Evolutionary conservation across 805 yeast species (phyloP), one percentile per base, ranked within the genome.

Genomic region (Yarrowia sp.): DNA sequence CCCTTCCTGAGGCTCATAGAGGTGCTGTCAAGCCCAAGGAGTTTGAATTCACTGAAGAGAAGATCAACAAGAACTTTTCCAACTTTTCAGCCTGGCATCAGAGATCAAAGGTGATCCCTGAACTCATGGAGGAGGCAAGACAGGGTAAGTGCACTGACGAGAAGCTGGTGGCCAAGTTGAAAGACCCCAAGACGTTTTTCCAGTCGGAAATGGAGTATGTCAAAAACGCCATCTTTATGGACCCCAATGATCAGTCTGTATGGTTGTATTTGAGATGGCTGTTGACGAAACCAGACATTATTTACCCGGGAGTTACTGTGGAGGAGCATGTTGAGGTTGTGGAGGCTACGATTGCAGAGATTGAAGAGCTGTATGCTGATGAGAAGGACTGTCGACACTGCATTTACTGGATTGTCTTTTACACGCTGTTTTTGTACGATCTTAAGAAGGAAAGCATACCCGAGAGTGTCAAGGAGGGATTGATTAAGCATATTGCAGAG

Each of bases 31-130:
- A 68, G 17, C 78, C 73, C 60, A 72, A 74, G 68, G 98, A 93
- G 74, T 86, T 91, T 69, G 81, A 82, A 31, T 93, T 85, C 75
- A 91, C 98, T 1, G 88, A 93, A 0, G 75, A 78, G 60, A 88
- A 87, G 78, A 91, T 95, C 70, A 89, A 88, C 70, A 82, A 81
- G 65, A 89, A 95, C 74, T 90, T 92, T 66, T 89, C 97, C 42
- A 95, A 95, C 75, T 95, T 88, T 71, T 90, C 97, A 1, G 98
- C 99, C 6, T 92, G 97, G 96, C 98, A 93, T 74, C 90, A 90
- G 74, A 80, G 98, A 68, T 83, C 91, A 1, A 86, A 84, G 65
- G 76, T 92, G 66, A 81, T 93, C 11, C 85, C 86, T 2, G 76
- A 75, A 60, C 74, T 89, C 60, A 80, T 84, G 64, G 70, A 61